Conservation (phyloP, 371 early-diverging fungal species). For the Polyrhizophydium stewartii region DNA sequence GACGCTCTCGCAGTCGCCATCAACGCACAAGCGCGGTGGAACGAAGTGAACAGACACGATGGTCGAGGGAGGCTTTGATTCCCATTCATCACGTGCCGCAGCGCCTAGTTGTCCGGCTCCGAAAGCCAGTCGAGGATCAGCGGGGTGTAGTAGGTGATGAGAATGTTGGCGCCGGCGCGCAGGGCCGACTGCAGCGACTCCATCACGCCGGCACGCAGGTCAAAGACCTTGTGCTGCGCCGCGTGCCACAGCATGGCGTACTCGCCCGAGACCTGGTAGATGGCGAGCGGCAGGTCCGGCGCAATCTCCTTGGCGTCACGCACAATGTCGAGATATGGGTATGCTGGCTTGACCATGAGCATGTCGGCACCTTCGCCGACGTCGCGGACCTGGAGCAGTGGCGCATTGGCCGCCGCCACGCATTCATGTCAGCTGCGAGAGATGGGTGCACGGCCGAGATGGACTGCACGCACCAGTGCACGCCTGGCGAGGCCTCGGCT, state of each 20-base stretch:
- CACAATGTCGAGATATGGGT: slow-evolving; percentile 92
- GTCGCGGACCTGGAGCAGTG: slow-evolving; percentile 57
- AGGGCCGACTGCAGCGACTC: slow-evolving; percentile 80
- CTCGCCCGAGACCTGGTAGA: slow-evolving; percentile 85
- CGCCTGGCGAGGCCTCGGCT: slow-evolving; percentile 87
- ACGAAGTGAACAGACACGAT: no score
- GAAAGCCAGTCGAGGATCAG: slow-evolving; percentile 77
- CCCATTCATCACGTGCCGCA: neutral
- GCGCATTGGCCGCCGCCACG: slow-evolving; percentile 1
- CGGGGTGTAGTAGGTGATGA: slow-evolving; percentile 94
- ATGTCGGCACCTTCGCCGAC: slow-evolving; percentile 94
- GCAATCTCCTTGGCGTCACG: slow-evolving; percentile 78
- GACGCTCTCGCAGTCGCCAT: no score
- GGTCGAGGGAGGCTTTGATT: neutral
- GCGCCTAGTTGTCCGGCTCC: slow-evolving; percentile 33
- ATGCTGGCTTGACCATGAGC: slow-evolving; percentile 95
- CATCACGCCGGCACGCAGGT: slow-evolving; percentile 74
- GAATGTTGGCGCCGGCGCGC: slow-evolving; percentile 88
- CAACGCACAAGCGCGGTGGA: no score
- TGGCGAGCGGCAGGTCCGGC: slow-evolving; percentile 48
- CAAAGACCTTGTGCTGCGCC: slow-evolving; percentile 83
- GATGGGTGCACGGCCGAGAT: no score
- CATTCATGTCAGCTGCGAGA: no score
- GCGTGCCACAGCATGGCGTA: slow-evolving; percentile 92
- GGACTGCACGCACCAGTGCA: slow-evolving; percentile 61